Evolutionary conservation across 805 yeast species (phyloP), one percentile per base, ranked within the genome.

Genomic region (Wickerhamiella sergipiensis): DNA sequence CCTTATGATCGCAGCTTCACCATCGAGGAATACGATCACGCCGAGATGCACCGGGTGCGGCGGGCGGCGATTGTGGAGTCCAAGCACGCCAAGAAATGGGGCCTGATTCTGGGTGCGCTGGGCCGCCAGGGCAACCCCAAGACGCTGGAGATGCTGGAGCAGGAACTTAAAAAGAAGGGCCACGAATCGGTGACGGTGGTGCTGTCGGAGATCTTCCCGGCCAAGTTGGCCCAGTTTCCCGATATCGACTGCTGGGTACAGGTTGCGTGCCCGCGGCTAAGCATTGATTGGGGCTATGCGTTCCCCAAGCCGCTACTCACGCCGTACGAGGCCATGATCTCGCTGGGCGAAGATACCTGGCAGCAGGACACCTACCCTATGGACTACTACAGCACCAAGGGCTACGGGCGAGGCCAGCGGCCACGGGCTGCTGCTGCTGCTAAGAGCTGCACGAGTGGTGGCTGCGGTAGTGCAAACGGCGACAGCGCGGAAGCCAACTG

Each of bases 231-330:
- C 10, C 83, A 85, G 81, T 92, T 92, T 67, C 89, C 86, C 59
- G 92, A 86, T 60, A 78, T 90, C 17, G 98, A 92, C 66, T 95
- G 89, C 1, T 92, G 92, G 73, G 85, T 92, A 13, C 98, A 92
- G 67, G 95, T 92, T 2, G 98, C 98, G 0, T 92, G 98, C 64
- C 98, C 98, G 0, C 73, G 98, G 60, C 70, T 92, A 45, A 86
- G 95, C 1, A 90, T 92, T 43, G 98, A 92, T 65, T 92, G 98
- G 98, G 98, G 98, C 0, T 92, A 92, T 65, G 98, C 98, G 0
- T 92, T 92, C 62, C 80, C 80, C 53, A 85, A 84, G 61, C 98
- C 98, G 0, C 69, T 92, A 43, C 68, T 92, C 52, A 90, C 98
- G 0, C 98, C 98, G 0, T 92, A 92, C 64, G 98, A 92, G 63